Conservation (phyloP, 495 filamentous ascomycete species). For the Parathielavia appendiculata region DNA sequence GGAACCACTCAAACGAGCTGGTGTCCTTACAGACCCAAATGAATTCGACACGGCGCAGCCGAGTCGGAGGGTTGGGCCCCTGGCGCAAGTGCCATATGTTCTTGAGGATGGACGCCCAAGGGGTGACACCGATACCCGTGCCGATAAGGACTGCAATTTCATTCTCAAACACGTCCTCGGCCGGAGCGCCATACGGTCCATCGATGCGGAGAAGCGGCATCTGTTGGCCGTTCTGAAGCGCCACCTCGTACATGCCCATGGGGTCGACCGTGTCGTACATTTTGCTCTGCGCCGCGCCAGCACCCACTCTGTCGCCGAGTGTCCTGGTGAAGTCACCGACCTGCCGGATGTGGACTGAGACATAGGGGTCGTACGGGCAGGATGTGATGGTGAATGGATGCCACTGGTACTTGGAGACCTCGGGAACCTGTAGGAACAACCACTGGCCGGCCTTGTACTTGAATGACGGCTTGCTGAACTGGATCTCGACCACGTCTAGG, state of each 20-base stretch:
- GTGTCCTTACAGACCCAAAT: slow-evolving; percentile 99
- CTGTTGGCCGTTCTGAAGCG: slow-evolving; percentile 82
- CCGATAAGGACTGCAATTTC: slow-evolving; percentile 96
- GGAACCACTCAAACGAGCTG: slow-evolving; percentile 97
- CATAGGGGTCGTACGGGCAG: slow-evolving; percentile 89
- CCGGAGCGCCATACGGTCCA: slow-evolving; percentile 93
- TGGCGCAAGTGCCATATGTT: slow-evolving; percentile 96
- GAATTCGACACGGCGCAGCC: slow-evolving; percentile 92
- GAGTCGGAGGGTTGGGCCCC: slow-evolving; percentile 74
- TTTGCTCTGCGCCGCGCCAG: slow-evolving; percentile 73
- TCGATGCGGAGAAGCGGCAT: slow-evolving; percentile 90
- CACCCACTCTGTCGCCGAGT: slow-evolving; percentile 88
- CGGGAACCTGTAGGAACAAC: slow-evolving; percentile 90
- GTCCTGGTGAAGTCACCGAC: slow-evolving; percentile 91
- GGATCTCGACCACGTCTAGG: slow-evolving; percentile 89
- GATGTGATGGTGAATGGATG: slow-evolving; percentile 99
- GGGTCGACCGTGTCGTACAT: slow-evolving; percentile 88
- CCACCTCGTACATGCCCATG: slow-evolving; percentile 96
- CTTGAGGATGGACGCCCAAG: slow-evolving; percentile 96
- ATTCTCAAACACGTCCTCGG: slow-evolving; percentile 96
- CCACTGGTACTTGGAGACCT: slow-evolving; percentile 86
- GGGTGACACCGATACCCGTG: slow-evolving; percentile 96
- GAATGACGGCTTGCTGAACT: slow-evolving; percentile 94
- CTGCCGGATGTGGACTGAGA: slow-evolving; percentile 91
- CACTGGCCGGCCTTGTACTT: slow-evolving; percentile 98